Evolutionary conservation across 176 grass and related monocot genomes (phyloP).

Genomic region (Eremochloa ophiuroides): DNA sequence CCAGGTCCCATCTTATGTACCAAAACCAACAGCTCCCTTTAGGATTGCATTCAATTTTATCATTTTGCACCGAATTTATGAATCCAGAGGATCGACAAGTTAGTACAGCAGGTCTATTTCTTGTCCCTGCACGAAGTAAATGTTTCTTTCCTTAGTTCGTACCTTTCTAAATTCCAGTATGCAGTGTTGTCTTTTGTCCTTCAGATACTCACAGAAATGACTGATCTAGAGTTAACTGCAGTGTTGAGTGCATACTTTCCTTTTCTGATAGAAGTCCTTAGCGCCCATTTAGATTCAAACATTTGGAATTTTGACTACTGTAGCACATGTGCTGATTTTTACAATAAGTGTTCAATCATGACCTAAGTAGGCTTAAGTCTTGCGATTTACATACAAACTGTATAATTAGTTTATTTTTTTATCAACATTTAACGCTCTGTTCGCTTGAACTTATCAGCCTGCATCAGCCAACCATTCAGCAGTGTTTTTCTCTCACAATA

Average conservation of each 20-base stretch:
- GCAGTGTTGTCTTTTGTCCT: neutral
- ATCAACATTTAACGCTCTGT: too few species aligned
- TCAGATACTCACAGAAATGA: constrained; percentile 47
- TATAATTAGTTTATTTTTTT: too few species aligned
- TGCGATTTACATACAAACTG: too few species aligned
- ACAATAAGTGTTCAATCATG: too few species aligned
- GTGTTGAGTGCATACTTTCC: constrained; percentile 29
- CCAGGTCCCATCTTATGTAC: neutral
- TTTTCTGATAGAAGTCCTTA: neutral
- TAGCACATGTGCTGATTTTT: too few species aligned
- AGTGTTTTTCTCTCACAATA: too few species aligned
- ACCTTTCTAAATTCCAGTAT: neutral
- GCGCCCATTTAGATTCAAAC: too few species aligned
- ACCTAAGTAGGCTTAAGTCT: too few species aligned
- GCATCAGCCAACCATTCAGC: too few species aligned
- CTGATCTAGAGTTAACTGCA: constrained; percentile 29
- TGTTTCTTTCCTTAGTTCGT: neutral
- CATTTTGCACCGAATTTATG: constrained; percentile 37
- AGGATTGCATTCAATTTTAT: neutral
- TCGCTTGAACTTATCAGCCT: too few species aligned
- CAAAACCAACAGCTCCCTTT: neutral
- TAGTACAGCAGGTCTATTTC: constrained; percentile 33
- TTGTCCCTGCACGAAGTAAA: neutral
- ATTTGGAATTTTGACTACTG: too few species aligned
- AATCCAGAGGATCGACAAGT: constrained; percentile 32